Base-by-base conservation (phyloP, 1,139 yeast genomes). In the Meyerozyma elateridarum region DNA sequence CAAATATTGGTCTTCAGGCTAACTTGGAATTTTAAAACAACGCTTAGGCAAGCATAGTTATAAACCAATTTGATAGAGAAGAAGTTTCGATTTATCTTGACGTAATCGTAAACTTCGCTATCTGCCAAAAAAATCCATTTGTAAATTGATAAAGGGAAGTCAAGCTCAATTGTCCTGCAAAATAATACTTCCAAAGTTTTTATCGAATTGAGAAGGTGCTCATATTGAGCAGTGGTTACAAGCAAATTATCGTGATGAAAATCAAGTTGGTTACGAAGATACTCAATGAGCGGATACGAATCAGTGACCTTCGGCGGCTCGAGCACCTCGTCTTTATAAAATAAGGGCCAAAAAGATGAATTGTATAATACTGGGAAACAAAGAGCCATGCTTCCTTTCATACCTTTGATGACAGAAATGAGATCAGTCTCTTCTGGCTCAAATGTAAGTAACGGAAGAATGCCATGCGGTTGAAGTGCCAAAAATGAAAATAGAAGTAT, bases 381-480 rank as follows among this genome's bases (percentile, higher is more conserved):
- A 24, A 34, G 36, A 5, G 28, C 29, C n/a, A 52, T 36, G 2
- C 43, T 33, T 15, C 28, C 22, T 29, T 44, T 36, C 25, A 54
- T 45, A 1, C 59, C 56, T 13, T 31, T 37, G 14, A 52, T 34
- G 6, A 54, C 34, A 2, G 54, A 46, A 2, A 59, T 27, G 15
- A 46, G 42, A 33, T 54, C 60, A 1, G 51, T 30, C n/a, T 39
- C 45, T 12, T 32, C 34, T 9, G 16, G 29, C 20, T 52, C 55
- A 33, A 48, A 53, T 12, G 44, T 41, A 1, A 63, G 44, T 18
- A 62, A 38, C 2, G 65, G 64, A 9, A 54, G 37, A n/a, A 58
- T 34, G 25, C 42, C 44, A 36, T 51, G 52, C 2, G 66, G 64
- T 37, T 61, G 64, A 3, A 61, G 36, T 3, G 59, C 58, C 11